Base-by-base conservation (phyloP, 306 rosid genomes). In the Vachellia pachyceras region DNA sequence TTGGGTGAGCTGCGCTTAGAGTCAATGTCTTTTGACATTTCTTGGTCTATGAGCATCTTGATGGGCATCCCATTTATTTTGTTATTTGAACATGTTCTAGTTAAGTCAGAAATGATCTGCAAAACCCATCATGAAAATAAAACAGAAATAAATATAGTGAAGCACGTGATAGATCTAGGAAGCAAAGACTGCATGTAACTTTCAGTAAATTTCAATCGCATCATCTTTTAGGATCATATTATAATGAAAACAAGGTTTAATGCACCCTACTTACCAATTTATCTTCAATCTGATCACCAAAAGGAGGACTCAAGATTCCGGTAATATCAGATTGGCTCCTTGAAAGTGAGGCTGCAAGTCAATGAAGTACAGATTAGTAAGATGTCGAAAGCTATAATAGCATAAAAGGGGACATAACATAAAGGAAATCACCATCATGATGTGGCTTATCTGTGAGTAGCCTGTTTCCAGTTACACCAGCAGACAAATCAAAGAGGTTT, bases 361-460 rank as follows among this genome's bases (percentile, higher is more conserved):
- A 85, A 79, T 42, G 40, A 72, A 18, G 77, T 54, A 73, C 71
- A 76, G 40, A 7, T 73, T n/a, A 68, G 78, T 80, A 69, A 84
- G 77, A 72, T 17, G 71, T 73, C 44, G 14, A 29, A 84, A 77
- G 68, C 18, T 52, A 77, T 42, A 39, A 64, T 39, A 74, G 75
- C 49, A 75, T 35, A 70, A 40, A 41, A 46, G 45, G 25, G 23
- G 54, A 77, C 68, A 45, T 44, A 69, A 69, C 29, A 69, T 46
- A 2, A 61, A 44, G 58, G 71, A 75, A 77, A 60, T 83, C 82
- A 93, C 99, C 97, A 85, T 95, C 97, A 42, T 40, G 81, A 77
- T 95, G 92, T 0, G 97, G 97, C 82, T 87, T 88, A 50, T 93
- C 97, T 0, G 87, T 86, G 57, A 95, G 99, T 76, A 95, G 86